Evolutionary conservation across 1,139 yeast species (phyloP).

Genomic region (Geotrichum restrictum): DNA sequence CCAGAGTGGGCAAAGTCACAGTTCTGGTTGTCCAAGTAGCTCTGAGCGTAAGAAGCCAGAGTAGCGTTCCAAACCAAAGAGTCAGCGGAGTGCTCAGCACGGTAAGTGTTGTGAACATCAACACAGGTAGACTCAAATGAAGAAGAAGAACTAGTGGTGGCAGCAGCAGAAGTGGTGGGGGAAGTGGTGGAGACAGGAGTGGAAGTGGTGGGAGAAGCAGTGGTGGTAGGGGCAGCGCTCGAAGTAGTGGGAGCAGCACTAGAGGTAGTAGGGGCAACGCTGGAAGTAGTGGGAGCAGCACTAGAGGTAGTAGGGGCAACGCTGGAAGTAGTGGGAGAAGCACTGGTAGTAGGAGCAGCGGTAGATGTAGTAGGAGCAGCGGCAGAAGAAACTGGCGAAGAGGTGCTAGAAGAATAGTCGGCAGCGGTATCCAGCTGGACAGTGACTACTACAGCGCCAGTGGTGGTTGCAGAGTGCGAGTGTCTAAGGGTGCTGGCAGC

Average conservation of each 20-base stretch:
- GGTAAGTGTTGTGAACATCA: constrained; percentile 61
- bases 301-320: constrained; percentile 41
- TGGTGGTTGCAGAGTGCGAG: constrained; percentile 33
- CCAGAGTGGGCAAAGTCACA: constrained; percentile 78
- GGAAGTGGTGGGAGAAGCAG: constrained; percentile 23
- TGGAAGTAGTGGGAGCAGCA: constrained; percentile 82
- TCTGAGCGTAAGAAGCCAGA: constrained; percentile 66
- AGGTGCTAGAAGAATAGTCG: constrained; percentile 35
- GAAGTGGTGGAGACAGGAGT: constrained; percentile 9
- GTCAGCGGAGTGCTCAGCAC: constrained; percentile 62
- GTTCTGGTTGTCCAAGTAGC: constrained; percentile 56
- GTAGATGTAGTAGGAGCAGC: constrained; percentile 46
- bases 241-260: constrained; percentile 5
- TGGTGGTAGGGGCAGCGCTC: constrained; percentile 43
- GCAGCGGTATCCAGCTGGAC: constrained; percentile 59
- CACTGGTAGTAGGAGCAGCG: constrained; percentile 50
- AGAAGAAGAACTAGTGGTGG: constrained; percentile 11
- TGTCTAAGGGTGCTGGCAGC: not conserved
- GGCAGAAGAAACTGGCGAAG: constrained; percentile 48
- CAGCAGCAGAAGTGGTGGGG: constrained; percentile 14
- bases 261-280: constrained; percentile 64
- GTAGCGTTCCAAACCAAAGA: constrained; percentile 60
- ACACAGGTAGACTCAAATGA: constrained; percentile 38
- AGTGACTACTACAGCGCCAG: constrained; percentile 80
- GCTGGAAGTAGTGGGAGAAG: constrained; percentile 52